phyloP scores from a whole-genome alignment of 1,284 basidiomycete species.

The Caloboletus firmus region DNA sequence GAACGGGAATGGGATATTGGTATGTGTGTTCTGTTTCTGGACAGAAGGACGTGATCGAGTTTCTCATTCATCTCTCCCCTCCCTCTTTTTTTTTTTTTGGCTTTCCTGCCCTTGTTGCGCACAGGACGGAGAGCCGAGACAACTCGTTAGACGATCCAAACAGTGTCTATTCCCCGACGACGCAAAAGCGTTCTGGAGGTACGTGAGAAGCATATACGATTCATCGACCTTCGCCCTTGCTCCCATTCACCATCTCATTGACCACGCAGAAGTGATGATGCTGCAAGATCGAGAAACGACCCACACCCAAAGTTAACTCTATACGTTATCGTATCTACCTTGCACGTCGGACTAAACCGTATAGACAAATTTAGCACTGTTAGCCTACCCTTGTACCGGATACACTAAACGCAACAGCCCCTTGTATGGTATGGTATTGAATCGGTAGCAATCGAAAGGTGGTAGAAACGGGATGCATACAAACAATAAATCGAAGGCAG shows the following conservation, averaged over 20 bases:
- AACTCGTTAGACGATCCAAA: background rate
- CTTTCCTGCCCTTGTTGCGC: background rate
- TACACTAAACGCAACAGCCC: slow-evolving; percentile 3
- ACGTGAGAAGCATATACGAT: background rate
- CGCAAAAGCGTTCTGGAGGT: background rate
- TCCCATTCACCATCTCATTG: too few relatives aligned
- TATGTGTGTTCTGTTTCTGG: slow-evolving; percentile 17
- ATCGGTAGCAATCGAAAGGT: background rate
- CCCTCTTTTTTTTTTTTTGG: background rate
- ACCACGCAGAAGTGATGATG: slow-evolving; percentile 15
- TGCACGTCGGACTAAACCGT: slow-evolving; percentile 9
- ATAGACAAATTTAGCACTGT: slow-evolving; percentile 2
- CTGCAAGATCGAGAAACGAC: slow-evolving; percentile 15
- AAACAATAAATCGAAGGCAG: background rate
- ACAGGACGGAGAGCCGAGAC: background rate
- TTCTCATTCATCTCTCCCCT: background rate
- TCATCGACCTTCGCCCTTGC: background rate
- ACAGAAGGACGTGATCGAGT: too few relatives aligned
- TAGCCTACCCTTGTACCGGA: slow-evolving; percentile 12
- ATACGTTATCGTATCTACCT: slow-evolving; percentile 2
- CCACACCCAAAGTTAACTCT: slow-evolving; percentile 1
- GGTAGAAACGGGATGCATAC: background rate
- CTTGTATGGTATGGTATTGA: slow-evolving; percentile 9
- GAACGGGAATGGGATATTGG: slow-evolving; percentile 39
- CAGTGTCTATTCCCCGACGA: background rate